These are phyloP conservation scores for Zelonia costaricensis DNA, from an alignment of 208 protist species.

Conservation along the genomic window DNA sequence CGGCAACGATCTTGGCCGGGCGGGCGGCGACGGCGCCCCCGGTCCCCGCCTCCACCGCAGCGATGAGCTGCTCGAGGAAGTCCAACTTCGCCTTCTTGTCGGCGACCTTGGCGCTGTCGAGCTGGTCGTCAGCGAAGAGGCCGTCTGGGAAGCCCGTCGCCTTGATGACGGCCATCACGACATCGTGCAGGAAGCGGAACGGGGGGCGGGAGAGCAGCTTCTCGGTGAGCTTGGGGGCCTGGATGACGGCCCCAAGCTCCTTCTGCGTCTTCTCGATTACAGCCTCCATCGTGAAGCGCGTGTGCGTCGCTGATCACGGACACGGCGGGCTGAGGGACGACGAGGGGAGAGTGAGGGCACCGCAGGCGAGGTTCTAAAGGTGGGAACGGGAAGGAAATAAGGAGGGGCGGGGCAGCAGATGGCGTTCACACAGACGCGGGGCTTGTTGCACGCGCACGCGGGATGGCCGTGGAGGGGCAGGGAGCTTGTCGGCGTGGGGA, in stretches of 20 bases:
- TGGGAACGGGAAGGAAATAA: no score
- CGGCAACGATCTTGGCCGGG: conserved; percentile 85
- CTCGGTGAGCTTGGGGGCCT: conserved; percentile 84
- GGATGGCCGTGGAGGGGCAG: no score
- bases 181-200: conserved; percentile 91
- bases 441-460: no score
- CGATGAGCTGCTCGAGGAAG: conserved; percentile 79
- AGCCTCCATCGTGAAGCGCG: conserved; percentile 29
- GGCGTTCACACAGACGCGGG: no score
- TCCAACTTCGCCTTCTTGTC: conserved; percentile 87
- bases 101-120: conserved; percentile 73
- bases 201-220: conserved; percentile 87
- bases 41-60: conserved; percentile 77
- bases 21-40: conserved; percentile 53
- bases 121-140: conserved; percentile 60
- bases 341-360: background rate
- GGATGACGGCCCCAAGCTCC: conserved; percentile 78
- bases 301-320: no score
- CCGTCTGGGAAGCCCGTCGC: conserved; percentile 74
- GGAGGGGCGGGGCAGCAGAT: no score
- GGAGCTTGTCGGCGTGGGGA: no score
- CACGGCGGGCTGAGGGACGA: no score
- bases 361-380: no score
- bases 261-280: conserved; percentile 77
- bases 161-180: conserved; percentile 70